These are phyloP conservation scores for Eucalyptus pauciflora DNA, from an alignment of 345 rosid genomes.

Conservation along the genomic window DNA sequence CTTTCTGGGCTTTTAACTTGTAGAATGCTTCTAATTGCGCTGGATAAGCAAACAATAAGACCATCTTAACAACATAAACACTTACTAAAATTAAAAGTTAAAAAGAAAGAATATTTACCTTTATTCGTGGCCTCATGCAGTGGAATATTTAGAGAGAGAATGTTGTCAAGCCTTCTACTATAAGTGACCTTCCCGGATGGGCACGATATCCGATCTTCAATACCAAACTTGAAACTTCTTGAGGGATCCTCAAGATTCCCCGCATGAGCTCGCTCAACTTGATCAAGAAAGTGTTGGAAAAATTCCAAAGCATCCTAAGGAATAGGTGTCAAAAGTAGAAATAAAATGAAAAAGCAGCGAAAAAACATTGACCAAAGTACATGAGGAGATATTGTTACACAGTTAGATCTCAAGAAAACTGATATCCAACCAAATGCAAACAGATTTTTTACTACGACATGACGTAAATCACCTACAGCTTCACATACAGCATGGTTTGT, in stretches of 20 bases:
- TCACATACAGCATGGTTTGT: neutral
- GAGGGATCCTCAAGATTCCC: constrained; percentile 73
- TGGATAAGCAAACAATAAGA: constrained; percentile 24
- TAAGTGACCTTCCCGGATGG: constrained; percentile 90
- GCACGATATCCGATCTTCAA: constrained; percentile 87
- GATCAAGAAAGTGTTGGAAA: constrained; percentile 85
- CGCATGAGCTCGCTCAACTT: constrained; percentile 72
- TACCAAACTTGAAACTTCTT: constrained; percentile 89
- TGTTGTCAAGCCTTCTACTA: constrained; percentile 80
- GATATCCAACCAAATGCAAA: neutral
- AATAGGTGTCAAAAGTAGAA: neutral
- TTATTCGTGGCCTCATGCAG: constrained; percentile 81
- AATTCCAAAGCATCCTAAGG: constrained; percentile 94
- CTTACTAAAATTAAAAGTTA: neutral
- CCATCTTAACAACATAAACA: neutral
- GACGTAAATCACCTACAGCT: neutral
- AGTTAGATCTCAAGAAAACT: neutral
- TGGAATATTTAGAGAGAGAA: constrained; percentile 90
- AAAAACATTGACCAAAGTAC: neutral
- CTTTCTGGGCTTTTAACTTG: constrained; percentile 56
- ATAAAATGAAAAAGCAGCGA: neutral
- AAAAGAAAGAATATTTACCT: constrained; percentile 24
- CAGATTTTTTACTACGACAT: neutral
- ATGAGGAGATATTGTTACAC: neutral
- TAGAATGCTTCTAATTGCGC: constrained; percentile 67